Conservation (phyloP, 768 basidiomycete species). For the Suillus bovinus region DNA sequence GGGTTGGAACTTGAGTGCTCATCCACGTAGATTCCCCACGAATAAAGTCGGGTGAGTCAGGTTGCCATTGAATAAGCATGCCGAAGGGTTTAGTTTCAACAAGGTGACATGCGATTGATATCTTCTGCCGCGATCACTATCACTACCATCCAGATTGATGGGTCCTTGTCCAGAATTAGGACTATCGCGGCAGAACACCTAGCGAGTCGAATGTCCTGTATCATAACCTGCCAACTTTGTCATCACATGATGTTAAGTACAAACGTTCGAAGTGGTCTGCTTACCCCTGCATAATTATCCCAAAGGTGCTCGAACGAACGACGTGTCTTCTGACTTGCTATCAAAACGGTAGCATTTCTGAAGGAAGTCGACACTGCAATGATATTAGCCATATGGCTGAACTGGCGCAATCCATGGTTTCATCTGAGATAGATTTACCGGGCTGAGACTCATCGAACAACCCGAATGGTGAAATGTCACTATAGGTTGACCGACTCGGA, state of each 20-base stretch:
- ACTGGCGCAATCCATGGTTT: not conserved
- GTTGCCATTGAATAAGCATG: constrained; percentile 1
- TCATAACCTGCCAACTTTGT: not conserved
- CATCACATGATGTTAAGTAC: not conserved
- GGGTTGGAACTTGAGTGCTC: not conserved
- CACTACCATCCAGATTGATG: not conserved
- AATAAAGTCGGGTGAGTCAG: not conserved
- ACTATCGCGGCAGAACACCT: not conserved
- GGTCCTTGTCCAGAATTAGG: constrained; percentile 2
- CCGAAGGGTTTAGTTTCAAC: not conserved
- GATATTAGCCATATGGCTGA: not conserved
- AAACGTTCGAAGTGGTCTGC: not conserved
- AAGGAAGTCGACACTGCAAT: not conserved
- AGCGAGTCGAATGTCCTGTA: not conserved
- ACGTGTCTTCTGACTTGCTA: not conserved
- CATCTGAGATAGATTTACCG: not conserved
- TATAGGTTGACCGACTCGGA: no score
- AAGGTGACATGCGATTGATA: not conserved
- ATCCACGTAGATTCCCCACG: not conserved
- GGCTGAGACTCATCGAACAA: constrained; percentile 3
- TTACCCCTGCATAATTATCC: not conserved
- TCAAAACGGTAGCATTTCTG: not conserved
- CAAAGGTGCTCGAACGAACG: not conserved
- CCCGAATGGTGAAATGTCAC: no score
- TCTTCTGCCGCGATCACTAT: not conserved